phyloP scores from a whole-genome alignment of 495 filamentous ascomycete species.

The Aspergillus bridgeri region DNA sequence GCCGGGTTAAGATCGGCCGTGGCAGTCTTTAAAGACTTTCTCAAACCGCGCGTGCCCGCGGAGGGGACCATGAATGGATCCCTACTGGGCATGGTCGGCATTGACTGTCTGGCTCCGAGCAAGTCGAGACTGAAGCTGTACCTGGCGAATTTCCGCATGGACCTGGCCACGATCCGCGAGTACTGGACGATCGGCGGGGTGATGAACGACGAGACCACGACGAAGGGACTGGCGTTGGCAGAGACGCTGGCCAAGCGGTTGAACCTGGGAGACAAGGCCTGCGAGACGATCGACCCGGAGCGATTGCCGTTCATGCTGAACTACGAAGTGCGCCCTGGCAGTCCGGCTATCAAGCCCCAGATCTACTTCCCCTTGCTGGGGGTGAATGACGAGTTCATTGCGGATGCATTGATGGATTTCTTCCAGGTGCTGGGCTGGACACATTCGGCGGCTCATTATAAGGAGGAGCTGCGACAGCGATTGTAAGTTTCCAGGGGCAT shows the following conservation, averaged over 20 bases:
- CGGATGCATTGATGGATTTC: constrained; percentile 1
- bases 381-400: constrained; percentile 1
- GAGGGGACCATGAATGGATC: constrained; percentile 1
- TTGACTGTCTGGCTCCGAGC: neutral
- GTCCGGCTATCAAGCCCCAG: neutral
- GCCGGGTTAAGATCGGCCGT: neutral
- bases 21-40: neutral
- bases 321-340: neutral
- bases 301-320: constrained; percentile 1
- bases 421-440: neutral
- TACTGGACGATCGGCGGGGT: neutral
- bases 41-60: neutral
- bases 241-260: neutral
- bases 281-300: neutral
- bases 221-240: neutral
- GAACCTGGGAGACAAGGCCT: neutral
- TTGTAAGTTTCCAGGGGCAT: neutral
- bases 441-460: neutral
- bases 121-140: neutral
- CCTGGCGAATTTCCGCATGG: neutral
- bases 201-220: neutral
- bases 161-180: neutral
- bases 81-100: neutral
- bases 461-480: constrained; percentile 1
- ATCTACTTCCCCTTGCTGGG: constrained; percentile 1